Percentiles rank a stretch among this genome's conserved stretches.
These are phyloP conservation scores for Trypanosoma conorhini DNA, from an alignment of 208 protist genomes.

Conservation along the genomic window DNA sequence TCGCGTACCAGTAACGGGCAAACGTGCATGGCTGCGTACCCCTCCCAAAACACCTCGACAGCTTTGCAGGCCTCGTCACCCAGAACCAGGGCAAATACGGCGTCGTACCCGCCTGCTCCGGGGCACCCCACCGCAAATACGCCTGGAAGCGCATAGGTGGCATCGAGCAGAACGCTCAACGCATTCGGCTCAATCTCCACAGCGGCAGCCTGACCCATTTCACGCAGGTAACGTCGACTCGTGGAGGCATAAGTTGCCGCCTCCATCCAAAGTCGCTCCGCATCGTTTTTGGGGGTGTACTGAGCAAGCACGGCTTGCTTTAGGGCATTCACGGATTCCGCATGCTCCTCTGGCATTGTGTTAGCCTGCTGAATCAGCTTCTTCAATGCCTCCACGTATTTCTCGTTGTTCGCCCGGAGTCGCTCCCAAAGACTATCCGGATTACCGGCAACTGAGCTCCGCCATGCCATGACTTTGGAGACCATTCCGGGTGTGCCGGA, in stretches of 20 bases:
- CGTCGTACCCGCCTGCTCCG: conserved; percentile 94
- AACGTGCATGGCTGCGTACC: conserved; percentile 52
- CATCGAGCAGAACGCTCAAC: conserved; percentile 82
- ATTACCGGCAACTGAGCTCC: conserved; percentile 40
- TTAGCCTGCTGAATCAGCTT: conserved; percentile 31
- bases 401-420: conserved; percentile 67
- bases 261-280: conserved; percentile 44
- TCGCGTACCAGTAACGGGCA: conserved; percentile 85
- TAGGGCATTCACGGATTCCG: conserved; percentile 13
- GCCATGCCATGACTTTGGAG: conserved; percentile 91
- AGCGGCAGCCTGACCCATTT: conserved; percentile 80
- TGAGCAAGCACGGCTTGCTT: conserved; percentile 30
- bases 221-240: conserved; percentile 52
- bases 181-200: conserved; percentile 89
- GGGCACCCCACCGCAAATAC: conserved; percentile 94
- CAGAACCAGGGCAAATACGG: conserved; percentile 89
- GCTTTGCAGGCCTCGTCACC: conserved; percentile 50
- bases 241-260: conserved; percentile 39
- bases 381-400: conserved; percentile 58
- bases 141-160: conserved; percentile 79
- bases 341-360: conserved; percentile 23
- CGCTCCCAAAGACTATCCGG: conserved; percentile 71
- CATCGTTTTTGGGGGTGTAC: conserved; percentile 15
- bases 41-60: conserved; percentile 82
- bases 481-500: conserved; percentile 96